phyloP scores from a whole-genome alignment of 2,329 filamentous ascomycete genomes.

The Fusarium sp. region DNA sequence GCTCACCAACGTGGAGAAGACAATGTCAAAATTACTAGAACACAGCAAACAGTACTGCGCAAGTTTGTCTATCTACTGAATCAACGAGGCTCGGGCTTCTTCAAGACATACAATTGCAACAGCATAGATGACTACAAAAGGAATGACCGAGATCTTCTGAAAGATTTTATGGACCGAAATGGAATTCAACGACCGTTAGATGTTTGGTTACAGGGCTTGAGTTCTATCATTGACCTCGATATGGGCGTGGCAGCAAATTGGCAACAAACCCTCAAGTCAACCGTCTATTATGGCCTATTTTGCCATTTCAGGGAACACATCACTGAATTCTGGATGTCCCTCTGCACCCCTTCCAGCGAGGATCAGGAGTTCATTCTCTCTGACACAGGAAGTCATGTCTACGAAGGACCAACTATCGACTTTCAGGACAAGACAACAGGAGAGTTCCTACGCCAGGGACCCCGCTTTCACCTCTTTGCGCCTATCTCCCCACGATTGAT shows the following conservation, averaged over 20 bases:
- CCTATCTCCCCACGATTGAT: neutral
- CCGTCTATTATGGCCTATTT: too few relatives aligned
- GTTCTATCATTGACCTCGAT: neutral
- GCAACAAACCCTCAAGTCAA: too few relatives aligned
- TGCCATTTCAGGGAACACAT: too few relatives aligned
- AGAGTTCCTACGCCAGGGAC: rapidly evolving
- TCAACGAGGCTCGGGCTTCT: neutral
- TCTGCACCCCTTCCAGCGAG: too few relatives aligned
- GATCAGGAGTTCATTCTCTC: too few relatives aligned
- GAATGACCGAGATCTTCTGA: neutral
- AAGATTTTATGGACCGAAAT: neutral
- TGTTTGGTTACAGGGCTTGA: neutral
- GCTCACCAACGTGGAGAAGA: neutral
- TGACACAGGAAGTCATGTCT: too few relatives aligned
- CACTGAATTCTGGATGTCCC: too few relatives aligned
- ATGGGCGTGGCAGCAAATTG: too few relatives aligned
- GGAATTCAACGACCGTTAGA: neutral
- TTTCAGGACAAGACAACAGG: neutral
- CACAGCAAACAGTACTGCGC: neutral
- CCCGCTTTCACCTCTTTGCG: neutral
- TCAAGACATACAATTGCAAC: neutral
- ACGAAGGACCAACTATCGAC: too few relatives aligned
- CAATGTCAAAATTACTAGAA: neutral
- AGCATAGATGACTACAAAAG: neutral
- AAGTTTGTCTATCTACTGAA: neutral